phyloP scores from a whole-genome alignment of 2,329 filamentous ascomycete species.

The Hymenoscyphus fructigenus region DNA sequence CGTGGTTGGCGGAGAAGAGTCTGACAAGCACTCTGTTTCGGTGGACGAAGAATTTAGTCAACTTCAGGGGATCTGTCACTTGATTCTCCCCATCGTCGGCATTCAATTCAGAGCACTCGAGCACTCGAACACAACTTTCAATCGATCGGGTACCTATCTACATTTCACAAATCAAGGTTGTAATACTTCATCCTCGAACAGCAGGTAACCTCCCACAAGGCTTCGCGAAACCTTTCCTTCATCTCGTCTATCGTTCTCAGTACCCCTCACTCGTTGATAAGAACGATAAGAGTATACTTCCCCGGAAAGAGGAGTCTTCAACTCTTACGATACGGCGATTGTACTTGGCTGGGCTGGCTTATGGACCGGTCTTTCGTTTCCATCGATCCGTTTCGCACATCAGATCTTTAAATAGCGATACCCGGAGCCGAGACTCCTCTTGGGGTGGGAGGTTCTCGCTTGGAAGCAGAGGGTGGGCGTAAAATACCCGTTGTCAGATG shows the following conservation, averaged over 20 bases:
- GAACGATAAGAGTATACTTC: not conserved
- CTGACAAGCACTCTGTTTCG: not conserved
- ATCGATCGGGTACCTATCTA: not conserved
- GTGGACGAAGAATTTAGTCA: not conserved
- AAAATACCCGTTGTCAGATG: too few species aligned
- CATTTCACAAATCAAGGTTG: not conserved
- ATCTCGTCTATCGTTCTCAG: not conserved
- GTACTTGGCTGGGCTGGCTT: not conserved
- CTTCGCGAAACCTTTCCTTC: not conserved
- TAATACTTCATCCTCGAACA: not conserved
- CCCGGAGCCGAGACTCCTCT: not conserved
- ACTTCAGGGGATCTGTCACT: not conserved
- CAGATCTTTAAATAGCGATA: conserved; percentile 1
- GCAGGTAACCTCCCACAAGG: not conserved
- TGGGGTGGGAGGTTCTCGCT: too few species aligned
- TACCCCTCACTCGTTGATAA: not conserved
- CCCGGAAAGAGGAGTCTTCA: not conserved
- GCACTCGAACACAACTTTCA: too few species aligned
- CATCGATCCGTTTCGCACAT: not conserved
- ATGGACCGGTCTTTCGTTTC: not conserved
- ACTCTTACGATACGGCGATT: not conserved
- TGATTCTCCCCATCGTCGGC: not conserved
- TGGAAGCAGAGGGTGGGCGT: too few species aligned
- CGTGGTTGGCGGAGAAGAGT: too few species aligned
- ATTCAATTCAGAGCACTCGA: not conserved